Evolutionary conservation across 2,329 filamentous ascomycete genomes (phyloP).

Genomic region (Xylariaceae sp.): DNA sequence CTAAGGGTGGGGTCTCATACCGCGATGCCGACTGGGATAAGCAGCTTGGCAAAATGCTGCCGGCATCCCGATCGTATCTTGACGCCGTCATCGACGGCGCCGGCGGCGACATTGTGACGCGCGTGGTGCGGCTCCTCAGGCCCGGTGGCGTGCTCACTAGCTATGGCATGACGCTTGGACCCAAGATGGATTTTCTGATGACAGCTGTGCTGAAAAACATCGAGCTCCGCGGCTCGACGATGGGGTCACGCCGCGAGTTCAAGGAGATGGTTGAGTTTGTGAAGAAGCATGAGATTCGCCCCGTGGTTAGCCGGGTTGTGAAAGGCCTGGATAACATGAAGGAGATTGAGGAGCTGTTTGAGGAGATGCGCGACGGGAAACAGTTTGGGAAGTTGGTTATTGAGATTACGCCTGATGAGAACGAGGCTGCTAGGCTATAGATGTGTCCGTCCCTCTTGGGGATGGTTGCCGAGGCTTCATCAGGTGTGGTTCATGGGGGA

Average conservation of each 20-base stretch:
- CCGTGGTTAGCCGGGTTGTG: slow-evolving; percentile 71
- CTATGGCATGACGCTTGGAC: slow-evolving; percentile 87
- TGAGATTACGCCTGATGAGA: slow-evolving; percentile 48
- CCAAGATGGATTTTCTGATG: slow-evolving; percentile 86
- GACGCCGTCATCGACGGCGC: slow-evolving; percentile 90
- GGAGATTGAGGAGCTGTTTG: slow-evolving; percentile 78
- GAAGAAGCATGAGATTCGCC: slow-evolving; percentile 64
- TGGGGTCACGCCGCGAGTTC: slow-evolving; percentile 89
- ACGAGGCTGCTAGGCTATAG: slow-evolving; percentile 40
- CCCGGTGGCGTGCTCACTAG: slow-evolving; percentile 75
- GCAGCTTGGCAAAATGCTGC: slow-evolving; percentile 60
- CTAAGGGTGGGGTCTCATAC: slow-evolving; percentile 77
- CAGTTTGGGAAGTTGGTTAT: slow-evolving; percentile 95
- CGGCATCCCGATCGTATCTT: slow-evolving; percentile 61
- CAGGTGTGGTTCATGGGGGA: no score
- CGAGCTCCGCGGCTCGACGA: slow-evolving; percentile 79
- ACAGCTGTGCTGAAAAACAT: slow-evolving; percentile 79
- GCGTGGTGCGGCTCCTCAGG: slow-evolving; percentile 67
- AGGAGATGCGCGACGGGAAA: slow-evolving; percentile 77
- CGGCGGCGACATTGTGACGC: slow-evolving; percentile 72
- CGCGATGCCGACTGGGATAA: slow-evolving; percentile 77
- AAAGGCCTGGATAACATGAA: slow-evolving; percentile 70
- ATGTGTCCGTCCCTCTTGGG: neutral
- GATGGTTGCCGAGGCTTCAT: no score
- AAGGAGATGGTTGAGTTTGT: slow-evolving; percentile 87